These are phyloP conservation scores for Amauroascus niger DNA, from an alignment of 2,329 filamentous ascomycete genomes.

Conservation along the genomic window DNA sequence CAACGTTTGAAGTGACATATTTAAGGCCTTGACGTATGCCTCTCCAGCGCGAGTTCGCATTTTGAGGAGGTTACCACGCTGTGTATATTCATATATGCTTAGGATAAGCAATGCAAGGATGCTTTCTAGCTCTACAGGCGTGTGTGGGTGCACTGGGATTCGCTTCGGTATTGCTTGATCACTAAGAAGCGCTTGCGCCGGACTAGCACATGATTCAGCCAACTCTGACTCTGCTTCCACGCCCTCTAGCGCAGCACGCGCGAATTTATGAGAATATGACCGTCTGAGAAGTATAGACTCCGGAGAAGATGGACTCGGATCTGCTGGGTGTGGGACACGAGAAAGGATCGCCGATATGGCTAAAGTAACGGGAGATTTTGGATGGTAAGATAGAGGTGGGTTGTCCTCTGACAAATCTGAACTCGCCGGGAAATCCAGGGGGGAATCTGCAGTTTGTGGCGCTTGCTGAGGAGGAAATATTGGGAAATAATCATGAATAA, in stretches of 20 bases:
- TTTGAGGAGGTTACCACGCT: conserved; percentile 38
- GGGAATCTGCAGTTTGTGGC: conserved; percentile 26
- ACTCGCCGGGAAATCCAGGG: conserved; percentile 26
- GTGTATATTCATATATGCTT: conserved; percentile 39
- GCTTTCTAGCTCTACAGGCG: conserved; percentile 35
- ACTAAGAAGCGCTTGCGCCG: conserved; percentile 32
- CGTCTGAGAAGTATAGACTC: conserved; percentile 31
- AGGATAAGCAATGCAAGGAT: conserved; percentile 36
- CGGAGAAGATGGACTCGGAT: conserved; percentile 29
- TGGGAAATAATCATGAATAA: conserved; percentile 39
- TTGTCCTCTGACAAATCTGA: conserved; percentile 26
- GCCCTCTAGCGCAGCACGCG: conserved; percentile 31
- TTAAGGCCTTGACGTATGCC: conserved; percentile 36
- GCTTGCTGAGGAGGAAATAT: conserved; percentile 34
- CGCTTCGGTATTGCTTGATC: conserved; percentile 27
- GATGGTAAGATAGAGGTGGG: conserved; percentile 28
- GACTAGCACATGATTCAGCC: conserved; percentile 32
- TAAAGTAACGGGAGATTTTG: conserved; percentile 36
- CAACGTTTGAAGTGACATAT: conserved; percentile 35
- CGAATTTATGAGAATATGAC: conserved; percentile 33
- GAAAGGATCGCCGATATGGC: conserved; percentile 37
- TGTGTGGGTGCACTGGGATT: conserved; percentile 30
- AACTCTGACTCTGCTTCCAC: conserved; percentile 39
- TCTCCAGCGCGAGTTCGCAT: conserved; percentile 40
- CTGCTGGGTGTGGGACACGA: conserved; percentile 35